Evolutionary conservation across 164 flowering plant species (phyloP).

Genomic region (Magnolia officinalis): DNA sequence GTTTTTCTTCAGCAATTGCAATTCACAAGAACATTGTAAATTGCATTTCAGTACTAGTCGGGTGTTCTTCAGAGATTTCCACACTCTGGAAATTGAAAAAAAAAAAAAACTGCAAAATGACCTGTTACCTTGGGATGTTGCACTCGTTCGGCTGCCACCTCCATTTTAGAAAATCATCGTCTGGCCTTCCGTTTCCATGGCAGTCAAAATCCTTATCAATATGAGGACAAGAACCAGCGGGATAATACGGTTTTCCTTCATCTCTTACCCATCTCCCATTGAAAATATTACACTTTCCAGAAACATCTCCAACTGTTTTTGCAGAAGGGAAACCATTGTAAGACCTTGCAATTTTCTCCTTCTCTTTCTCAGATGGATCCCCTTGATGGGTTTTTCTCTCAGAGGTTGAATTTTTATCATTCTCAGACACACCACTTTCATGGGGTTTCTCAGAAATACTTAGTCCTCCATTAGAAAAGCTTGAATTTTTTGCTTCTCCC

Average conservation of each 20-base stretch:
- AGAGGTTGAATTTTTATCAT: slow-evolving; percentile 23
- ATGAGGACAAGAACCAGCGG: slow-evolving; percentile 66
- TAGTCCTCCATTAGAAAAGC: neutral
- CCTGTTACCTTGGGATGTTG: slow-evolving; percentile 49
- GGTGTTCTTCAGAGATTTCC: too few species aligned
- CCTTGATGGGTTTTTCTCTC: neutral
- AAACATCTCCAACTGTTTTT: slow-evolving; percentile 7
- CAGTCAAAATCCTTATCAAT: slow-evolving; percentile 74
- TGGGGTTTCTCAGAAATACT: slow-evolving; percentile 19
- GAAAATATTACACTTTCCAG: slow-evolving; percentile 54
- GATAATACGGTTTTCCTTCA: slow-evolving; percentile 60
- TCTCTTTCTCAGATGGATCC: neutral
- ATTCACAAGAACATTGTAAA: too few species aligned
- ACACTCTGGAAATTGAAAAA: neutral
- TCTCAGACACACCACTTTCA: slow-evolving; percentile 15
- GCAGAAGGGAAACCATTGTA: slow-evolving; percentile 8
- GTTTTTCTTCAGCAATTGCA: neutral
- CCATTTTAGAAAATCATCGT: slow-evolving; percentile 57
- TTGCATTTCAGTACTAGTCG: too few species aligned
- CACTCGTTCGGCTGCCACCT: slow-evolving; percentile 79
- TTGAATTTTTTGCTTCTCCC: too few species aligned
- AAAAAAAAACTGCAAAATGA: neutral
- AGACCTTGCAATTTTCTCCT: neutral
- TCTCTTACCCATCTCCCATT: slow-evolving; percentile 81
- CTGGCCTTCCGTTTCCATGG: slow-evolving; percentile 62